phyloP scores from a whole-genome alignment of 345 rosid genomes.

The Aquilaria yunnanensis region DNA sequence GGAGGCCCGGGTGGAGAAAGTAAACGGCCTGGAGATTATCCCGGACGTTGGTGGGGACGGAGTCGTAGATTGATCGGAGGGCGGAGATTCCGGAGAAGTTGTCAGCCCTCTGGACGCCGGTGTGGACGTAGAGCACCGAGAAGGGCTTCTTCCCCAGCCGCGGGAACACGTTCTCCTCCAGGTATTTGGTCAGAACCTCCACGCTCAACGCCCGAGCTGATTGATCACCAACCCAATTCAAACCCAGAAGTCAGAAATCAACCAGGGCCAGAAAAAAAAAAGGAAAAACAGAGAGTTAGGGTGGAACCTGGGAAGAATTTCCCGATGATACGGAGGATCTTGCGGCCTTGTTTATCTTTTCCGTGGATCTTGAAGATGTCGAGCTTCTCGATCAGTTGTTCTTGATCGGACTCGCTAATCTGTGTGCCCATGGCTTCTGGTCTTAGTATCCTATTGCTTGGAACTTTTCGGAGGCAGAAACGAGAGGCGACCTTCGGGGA shows the following conservation, averaged over 20 bases:
- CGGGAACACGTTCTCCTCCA: slow-evolving; percentile 49
- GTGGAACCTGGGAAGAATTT: slow-evolving; percentile 51
- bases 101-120: slow-evolving; percentile 65
- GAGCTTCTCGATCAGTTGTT: slow-evolving; percentile 43
- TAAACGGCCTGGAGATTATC: slow-evolving; percentile 57
- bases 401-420: slow-evolving; percentile 34
- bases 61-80: slow-evolving; percentile 58
- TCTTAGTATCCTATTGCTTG: not conserved
- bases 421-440: slow-evolving; percentile 8
- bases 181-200: slow-evolving; percentile 42
- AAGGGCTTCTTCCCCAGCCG: slow-evolving; percentile 48
- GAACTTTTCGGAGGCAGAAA: not conserved
- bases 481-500: not conserved
- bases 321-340: slow-evolving; percentile 53
- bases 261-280: not conserved
- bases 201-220: slow-evolving; percentile 46
- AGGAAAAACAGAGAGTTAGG: not conserved
- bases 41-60: slow-evolving; percentile 52
- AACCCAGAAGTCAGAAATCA: not conserved
- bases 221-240: not conserved
- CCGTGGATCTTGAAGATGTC: slow-evolving; percentile 70
- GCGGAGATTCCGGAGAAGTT: slow-evolving; percentile 68
- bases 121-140: slow-evolving; percentile 55
- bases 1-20: slow-evolving; percentile 66
- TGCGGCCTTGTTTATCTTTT: slow-evolving; percentile 60